Conservation (phyloP, 371 early-diverging fungal genomes). For the Nosema muscidifuracis region DNA sequence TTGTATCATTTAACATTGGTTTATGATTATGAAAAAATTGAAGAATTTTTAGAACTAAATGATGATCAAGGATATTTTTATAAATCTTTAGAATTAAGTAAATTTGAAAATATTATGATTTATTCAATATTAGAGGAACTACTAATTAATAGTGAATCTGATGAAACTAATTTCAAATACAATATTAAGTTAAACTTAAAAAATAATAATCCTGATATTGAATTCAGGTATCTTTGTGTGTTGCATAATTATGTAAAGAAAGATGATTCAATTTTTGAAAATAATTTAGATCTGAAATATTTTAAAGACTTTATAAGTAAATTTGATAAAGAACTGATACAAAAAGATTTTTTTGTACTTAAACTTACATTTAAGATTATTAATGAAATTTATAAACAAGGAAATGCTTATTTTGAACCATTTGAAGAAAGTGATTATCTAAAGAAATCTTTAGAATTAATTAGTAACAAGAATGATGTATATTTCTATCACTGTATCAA, state of each 20-base stretch:
- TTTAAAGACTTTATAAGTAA: not conserved
- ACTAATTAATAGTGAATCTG: too few species aligned
- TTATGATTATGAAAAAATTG: too few species aligned
- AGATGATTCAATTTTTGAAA: not conserved
- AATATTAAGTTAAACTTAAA: too few species aligned
- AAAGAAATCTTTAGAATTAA: not conserved
- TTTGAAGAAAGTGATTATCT: conserved; percentile 7
- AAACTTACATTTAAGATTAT: conserved; percentile 1
- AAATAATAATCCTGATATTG: conserved; percentile 5
- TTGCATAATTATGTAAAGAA: not conserved
- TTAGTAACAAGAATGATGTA: not conserved
- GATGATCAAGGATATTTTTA: too few species aligned
- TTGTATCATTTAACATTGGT: too few species aligned
- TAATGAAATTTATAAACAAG: not conserved
- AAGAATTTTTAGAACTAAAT: too few species aligned
- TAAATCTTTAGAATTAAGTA: too few species aligned
- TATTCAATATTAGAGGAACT: too few species aligned
- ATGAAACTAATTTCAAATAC: too few species aligned
- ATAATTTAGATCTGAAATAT: not conserved
- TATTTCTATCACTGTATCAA: not conserved
- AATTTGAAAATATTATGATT: too few species aligned
- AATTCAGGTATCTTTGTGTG: not conserved
- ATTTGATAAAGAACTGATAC: not conserved
- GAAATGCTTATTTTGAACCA: not conserved
- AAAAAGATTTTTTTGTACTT: not conserved